phyloP scores from a whole-genome alignment of 1,284 basidiomycete species.

The Porodaedalea pini region DNA sequence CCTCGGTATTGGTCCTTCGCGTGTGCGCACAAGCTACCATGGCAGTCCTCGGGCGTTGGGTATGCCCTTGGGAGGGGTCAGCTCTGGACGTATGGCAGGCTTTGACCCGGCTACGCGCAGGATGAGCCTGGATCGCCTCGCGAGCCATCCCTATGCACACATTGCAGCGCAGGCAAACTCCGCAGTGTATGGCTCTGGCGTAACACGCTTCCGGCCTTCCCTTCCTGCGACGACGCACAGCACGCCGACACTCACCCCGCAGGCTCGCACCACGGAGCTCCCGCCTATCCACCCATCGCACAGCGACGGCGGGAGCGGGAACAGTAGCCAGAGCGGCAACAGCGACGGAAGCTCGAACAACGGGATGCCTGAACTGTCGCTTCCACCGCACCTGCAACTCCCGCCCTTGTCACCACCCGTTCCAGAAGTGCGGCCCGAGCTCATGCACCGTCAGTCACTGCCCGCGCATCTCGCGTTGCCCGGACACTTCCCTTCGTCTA shows the following conservation, averaged over 20 bases:
- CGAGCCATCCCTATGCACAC: slow-evolving; percentile 58
- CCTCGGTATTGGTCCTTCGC: slow-evolving; percentile 8
- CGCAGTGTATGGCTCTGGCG: slow-evolving; percentile 40
- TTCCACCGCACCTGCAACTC: slow-evolving; percentile 11
- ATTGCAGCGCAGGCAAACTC: slow-evolving; percentile 55
- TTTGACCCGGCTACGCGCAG: slow-evolving; percentile 38
- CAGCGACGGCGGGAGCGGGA: not conserved
- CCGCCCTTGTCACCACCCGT: slow-evolving; percentile 1
- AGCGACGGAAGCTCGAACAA: not conserved
- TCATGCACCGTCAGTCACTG: slow-evolving; percentile 45
- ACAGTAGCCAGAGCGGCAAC: slow-evolving; percentile 7
- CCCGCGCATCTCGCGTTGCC: slow-evolving; percentile 30
- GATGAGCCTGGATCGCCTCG: slow-evolving; percentile 59
- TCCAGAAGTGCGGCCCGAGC: slow-evolving; percentile 29
- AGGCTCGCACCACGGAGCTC: slow-evolving; percentile 14
- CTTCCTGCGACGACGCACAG: slow-evolving; percentile 22
- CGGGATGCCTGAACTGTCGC: slow-evolving; percentile 2
- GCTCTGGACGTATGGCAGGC: slow-evolving; percentile 5
- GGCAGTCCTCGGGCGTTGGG: not conserved
- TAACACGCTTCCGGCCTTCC: slow-evolving; percentile 30
- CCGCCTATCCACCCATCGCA: not conserved
- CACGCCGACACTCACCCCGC: slow-evolving; percentile 19
- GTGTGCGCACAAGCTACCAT: slow-evolving; percentile 2
- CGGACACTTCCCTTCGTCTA: not conserved
- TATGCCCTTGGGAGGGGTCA: not conserved